A percentile compares a stretch with the other conserved stretches of the same genome.
phyloP scores from a whole-genome alignment of 2,329 filamentous ascomycete genomes.

The Diaporthe destruens region DNA sequence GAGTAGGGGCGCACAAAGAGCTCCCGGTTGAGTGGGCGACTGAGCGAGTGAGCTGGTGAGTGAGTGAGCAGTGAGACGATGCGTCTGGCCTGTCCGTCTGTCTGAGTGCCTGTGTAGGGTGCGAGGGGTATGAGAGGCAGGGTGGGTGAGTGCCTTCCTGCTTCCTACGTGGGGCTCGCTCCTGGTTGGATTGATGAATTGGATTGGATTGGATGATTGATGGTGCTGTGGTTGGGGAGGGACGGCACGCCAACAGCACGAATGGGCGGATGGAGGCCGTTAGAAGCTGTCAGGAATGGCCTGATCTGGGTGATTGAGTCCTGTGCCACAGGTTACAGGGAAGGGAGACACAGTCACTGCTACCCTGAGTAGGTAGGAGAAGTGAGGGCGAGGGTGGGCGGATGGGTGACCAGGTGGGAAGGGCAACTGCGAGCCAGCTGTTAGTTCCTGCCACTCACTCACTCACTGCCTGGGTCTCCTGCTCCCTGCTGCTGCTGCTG shows the following conservation, averaged over 20 bases:
- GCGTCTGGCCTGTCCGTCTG: neutral
- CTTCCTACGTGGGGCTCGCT: conserved; percentile 10
- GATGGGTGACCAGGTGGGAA: neutral
- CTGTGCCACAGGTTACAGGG: conserved; percentile 11
- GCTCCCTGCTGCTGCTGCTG: neutral
- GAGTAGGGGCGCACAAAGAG: neutral
- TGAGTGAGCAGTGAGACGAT: neutral
- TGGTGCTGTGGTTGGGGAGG: conserved; percentile 21
- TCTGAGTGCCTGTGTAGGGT: conserved; percentile 15
- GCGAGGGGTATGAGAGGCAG: neutral
- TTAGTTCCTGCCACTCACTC: no score
- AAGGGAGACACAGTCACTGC: neutral
- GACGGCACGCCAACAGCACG: conserved; percentile 4
- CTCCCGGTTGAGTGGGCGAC: neutral
- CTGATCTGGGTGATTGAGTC: conserved; percentile 21
- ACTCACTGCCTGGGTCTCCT: no score
- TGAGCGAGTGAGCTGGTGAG: neutral
- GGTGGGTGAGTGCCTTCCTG: neutral
- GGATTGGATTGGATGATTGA: conserved; percentile 10
- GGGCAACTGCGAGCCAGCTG: neutral
- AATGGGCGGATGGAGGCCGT: conserved; percentile 1
- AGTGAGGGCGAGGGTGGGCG: no score
- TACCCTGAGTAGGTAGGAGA: conserved; percentile 2
- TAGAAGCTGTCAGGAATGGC: conserved; percentile 29
- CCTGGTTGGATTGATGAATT: neutral